Conservation (phyloP, 805 yeast genomes). For the Sugiyamaella lignohabitans region DNA sequence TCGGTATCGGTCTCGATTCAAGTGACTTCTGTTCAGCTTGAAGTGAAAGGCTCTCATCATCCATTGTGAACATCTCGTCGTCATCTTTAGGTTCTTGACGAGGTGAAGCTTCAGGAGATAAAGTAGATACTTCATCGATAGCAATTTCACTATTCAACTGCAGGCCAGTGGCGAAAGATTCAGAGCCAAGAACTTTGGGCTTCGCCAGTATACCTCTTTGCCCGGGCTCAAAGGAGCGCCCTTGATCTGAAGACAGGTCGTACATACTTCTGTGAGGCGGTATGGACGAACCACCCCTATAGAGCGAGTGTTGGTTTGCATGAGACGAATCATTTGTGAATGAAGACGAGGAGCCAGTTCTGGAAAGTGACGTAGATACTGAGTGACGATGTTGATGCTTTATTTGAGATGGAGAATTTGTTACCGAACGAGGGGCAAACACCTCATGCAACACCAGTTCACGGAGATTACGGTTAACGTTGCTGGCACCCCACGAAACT, state of each 20-base stretch:
- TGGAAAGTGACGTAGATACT: not conserved
- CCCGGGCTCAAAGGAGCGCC: not conserved
- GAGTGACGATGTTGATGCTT: not conserved
- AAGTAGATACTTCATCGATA: not conserved
- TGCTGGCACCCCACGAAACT: conserved; percentile 50
- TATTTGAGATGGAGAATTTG: not conserved
- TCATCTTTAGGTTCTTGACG: conserved; percentile 9
- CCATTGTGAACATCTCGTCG: conserved; percentile 19
- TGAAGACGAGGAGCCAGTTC: conserved; percentile 1
- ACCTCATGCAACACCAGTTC: conserved; percentile 70
- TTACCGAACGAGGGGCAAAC: conserved; percentile 42
- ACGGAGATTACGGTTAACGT: conserved; percentile 62
- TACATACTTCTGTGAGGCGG: not conserved
- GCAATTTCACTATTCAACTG: not conserved
- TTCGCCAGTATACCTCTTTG: too few relatives aligned
- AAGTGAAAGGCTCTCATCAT: conserved; percentile 7
- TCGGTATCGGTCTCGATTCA: not conserved
- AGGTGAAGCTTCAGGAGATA: conserved; percentile 8
- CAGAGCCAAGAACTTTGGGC: too few relatives aligned
- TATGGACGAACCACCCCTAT: not conserved
- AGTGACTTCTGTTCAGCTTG: not conserved
- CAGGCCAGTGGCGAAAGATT: not conserved
- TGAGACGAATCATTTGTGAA: not conserved
- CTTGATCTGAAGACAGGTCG: not conserved
- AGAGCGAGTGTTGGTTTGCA: not conserved